These are phyloP conservation scores for Mycena polygramma DNA, from an alignment of 768 basidiomycete genomes.

Conservation along the genomic window DNA sequence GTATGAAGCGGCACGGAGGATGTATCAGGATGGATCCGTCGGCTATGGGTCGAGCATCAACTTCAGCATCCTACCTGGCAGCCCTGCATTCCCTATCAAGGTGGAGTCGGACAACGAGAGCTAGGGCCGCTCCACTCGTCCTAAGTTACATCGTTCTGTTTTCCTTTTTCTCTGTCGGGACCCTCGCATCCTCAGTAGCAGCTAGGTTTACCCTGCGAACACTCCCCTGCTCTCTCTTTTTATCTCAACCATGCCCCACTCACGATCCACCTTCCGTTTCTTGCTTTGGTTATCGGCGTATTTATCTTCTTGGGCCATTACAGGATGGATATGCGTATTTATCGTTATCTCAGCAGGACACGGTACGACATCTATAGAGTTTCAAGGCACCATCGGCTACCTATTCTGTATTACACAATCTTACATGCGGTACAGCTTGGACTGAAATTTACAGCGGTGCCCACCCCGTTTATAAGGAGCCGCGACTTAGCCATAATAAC, in stretches of 20 bases:
- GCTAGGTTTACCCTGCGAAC: too few relatives aligned
- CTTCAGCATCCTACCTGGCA: constrained; percentile 83
- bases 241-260: background rate
- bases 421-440: too few relatives aligned
- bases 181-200: too few relatives aligned
- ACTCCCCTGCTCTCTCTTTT: too few relatives aligned
- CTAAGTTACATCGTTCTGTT: constrained; percentile 20
- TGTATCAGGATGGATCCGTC: constrained; percentile 88
- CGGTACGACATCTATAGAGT: too few relatives aligned
- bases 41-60: constrained; percentile 81
- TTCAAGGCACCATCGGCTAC: too few relatives aligned
- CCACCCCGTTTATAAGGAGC: too few relatives aligned
- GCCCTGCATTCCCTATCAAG: constrained; percentile 74
- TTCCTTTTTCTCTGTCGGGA: constrained; percentile 1
- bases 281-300: constrained; percentile 40
- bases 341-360: too few relatives aligned
- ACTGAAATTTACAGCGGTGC: too few relatives aligned
- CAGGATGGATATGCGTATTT: constrained; percentile 1
- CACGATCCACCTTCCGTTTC: constrained; percentile 34
- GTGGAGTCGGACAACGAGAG: constrained; percentile 79
- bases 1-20: constrained; percentile 86
- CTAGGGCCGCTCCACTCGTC: constrained; percentile 57
- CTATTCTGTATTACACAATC: too few relatives aligned
- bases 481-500: too few relatives aligned
- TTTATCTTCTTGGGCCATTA: constrained; percentile 46